Evolutionary conservation across 345 rosid species (phyloP), one percentile per base, ranked within the genome.

Genomic region (Erysimum cheiranthoides): DNA sequence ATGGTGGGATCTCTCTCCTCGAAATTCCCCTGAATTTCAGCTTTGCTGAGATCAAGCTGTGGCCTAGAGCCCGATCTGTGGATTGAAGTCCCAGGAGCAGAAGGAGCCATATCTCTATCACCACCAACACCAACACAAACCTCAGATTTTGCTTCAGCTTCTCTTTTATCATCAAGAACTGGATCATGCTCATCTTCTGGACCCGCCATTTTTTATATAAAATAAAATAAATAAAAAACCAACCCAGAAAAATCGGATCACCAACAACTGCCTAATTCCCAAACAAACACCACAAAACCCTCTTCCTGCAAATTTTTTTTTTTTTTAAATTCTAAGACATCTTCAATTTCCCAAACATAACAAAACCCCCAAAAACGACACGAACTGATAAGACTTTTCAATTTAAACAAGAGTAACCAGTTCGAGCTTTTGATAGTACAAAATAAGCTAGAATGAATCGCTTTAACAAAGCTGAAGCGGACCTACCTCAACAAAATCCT

Each of bases 1-100:
- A 95, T 95, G 5, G 98, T 93, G 47, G 99, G 99, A 81, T 93
- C 87, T 75, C 85, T 88, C 84, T 89, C 98, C 71, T 96, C 99
- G 62, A 84, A 87, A 79, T 84, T 93, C 56, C 98, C 99, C 18
- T 90, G 93, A 78, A 96, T 96, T 63, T 91, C 96, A 78, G 99
- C 99, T 79, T 92, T 92, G 84, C 99, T 92, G 10, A 95, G 88
- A 84, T 95, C 99, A 73, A 95, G 84, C 74, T 88, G 99, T 6
- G 99, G 99, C 78, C 99, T 82, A 46, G 99, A 95, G 80, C 96
- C 84, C 0, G 99, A 95, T 70, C 98, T 80, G 84, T 88, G 93
- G 70, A 95, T 90, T 3, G 99, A 86, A 81, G 43, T 85, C 47
- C 85, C 83, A 35, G 80, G 21, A 43, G 75, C 71, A 43, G 73